A percentile compares a stretch with the other conserved stretches of the same genome.
These are phyloP conservation scores for Magnaporthales sp. DNA, from an alignment of 2,329 filamentous ascomycete species.

Conservation along the genomic window DNA sequence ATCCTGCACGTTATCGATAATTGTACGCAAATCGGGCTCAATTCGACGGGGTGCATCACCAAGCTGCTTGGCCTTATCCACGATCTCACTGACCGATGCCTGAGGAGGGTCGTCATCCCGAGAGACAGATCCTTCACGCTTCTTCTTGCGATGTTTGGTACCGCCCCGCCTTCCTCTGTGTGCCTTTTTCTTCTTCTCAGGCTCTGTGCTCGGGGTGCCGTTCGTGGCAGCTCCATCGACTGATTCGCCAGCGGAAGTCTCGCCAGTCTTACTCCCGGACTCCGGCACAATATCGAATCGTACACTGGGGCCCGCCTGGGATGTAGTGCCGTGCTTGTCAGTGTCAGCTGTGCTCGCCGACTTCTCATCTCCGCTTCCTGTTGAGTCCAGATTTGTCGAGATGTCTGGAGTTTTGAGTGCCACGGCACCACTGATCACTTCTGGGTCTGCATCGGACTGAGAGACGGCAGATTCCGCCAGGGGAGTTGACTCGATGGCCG, in stretches of 20 bases:
- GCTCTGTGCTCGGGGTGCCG: background rate
- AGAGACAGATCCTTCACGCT: constrained; percentile 41
- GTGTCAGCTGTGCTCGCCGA: background rate
- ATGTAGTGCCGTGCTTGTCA: background rate
- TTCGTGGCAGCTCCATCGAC: background rate
- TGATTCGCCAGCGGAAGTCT: constrained; percentile 6
- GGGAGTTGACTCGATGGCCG: background rate
- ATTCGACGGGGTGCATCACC: constrained; percentile 40
- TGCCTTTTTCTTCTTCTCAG: constrained; percentile 52
- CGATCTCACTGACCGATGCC: constrained; percentile 51
- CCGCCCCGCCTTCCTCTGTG: constrained; percentile 67
- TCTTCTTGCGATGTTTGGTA: constrained; percentile 54
- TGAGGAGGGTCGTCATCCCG: constrained; percentile 34
- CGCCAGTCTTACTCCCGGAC: background rate
- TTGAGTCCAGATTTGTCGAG: background rate
- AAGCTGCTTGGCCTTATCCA: constrained; percentile 50
- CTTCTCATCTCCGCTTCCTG: background rate
- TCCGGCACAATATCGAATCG: background rate
- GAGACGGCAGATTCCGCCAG: background rate
- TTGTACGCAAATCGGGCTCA: constrained; percentile 53
- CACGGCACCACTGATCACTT: background rate
- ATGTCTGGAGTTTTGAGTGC: background rate
- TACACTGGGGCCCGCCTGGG: background rate
- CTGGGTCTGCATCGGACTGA: background rate
- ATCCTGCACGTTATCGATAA: constrained; percentile 48